phyloP scores from a whole-genome alignment of 495 filamentous ascomycete species.

The Penicillium taxi region DNA sequence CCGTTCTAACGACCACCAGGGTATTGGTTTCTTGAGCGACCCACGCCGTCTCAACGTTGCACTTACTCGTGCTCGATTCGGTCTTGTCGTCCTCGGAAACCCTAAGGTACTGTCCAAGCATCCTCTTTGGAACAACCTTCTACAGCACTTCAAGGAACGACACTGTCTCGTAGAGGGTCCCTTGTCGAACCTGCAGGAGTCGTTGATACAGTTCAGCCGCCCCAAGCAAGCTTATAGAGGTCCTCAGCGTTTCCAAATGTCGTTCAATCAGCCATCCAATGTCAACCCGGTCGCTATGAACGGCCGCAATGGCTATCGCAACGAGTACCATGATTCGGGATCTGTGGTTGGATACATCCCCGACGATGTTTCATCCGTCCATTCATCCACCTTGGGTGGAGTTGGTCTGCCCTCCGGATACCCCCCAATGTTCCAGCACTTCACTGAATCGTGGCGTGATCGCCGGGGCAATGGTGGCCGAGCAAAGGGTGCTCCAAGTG shows the following conservation, averaged over 20 bases:
- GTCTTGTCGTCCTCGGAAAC: constrained; percentile 92
- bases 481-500: constrained; percentile 58
- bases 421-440: constrained; percentile 92
- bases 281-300: constrained; percentile 43
- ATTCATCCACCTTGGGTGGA: constrained; percentile 83
- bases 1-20: constrained; percentile 97
- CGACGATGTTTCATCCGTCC: constrained; percentile 92
- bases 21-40: constrained; percentile 97
- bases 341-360: constrained; percentile 92
- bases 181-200: constrained; percentile 91
- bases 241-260: constrained; percentile 81
- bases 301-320: constrained; percentile 45
- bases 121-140: constrained; percentile 92
- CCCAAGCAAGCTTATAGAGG: constrained; percentile 90
- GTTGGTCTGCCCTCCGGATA: constrained; percentile 73
- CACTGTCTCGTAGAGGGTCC: constrained; percentile 96
- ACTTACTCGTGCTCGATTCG: constrained; percentile 93
- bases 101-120: constrained; percentile 98
- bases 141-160: constrained; percentile 95
- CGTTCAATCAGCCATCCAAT: constrained; percentile 59
- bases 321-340: constrained; percentile 76
- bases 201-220: constrained; percentile 87
- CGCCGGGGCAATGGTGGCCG: constrained; percentile 54
- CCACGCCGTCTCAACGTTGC: constrained; percentile 98
- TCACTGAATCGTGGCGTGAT: constrained; percentile 77